Conservation (phyloP, 805 yeast genomes). For the Candida coleopterorum region DNA sequence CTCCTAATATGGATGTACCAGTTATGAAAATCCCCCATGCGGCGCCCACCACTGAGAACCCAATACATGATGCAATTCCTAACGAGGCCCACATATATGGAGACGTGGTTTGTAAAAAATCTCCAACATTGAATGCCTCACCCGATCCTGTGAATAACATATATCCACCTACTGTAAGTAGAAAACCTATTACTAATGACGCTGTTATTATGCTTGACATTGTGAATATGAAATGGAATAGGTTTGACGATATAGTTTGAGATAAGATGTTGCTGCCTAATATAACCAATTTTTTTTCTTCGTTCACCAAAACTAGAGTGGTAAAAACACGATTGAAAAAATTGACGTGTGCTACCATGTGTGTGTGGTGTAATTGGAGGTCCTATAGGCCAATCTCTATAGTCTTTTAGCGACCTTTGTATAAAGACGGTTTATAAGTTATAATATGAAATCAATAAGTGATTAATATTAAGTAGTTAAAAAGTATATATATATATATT, state of each 20-base stretch:
- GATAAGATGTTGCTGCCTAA: not conserved
- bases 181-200: constrained; percentile 25
- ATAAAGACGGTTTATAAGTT: too few species aligned
- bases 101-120: constrained; percentile 75
- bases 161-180: constrained; percentile 44
- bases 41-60: constrained; percentile 93
- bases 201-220: constrained; percentile 9
- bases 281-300: constrained; percentile 1
- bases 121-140: constrained; percentile 86
- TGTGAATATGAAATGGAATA: not conserved
- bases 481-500: too few species aligned
- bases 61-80: constrained; percentile 89
- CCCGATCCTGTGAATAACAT: constrained; percentile 90
- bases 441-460: too few species aligned
- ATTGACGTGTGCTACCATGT: not conserved
- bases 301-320: too few species aligned
- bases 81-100: constrained; percentile 97
- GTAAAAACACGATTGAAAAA: constrained; percentile 1
- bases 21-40: constrained; percentile 99
- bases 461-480: too few species aligned
- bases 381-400: too few species aligned
- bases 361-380: too few species aligned
- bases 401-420: too few species aligned
- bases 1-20: constrained; percentile 91
- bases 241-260: not conserved